Percentiles rank a stretch among this genome's conserved stretches.
phyloP scores from a whole-genome alignment of 2,329 filamentous ascomycete species.

The Capronia epimyces region DNA sequence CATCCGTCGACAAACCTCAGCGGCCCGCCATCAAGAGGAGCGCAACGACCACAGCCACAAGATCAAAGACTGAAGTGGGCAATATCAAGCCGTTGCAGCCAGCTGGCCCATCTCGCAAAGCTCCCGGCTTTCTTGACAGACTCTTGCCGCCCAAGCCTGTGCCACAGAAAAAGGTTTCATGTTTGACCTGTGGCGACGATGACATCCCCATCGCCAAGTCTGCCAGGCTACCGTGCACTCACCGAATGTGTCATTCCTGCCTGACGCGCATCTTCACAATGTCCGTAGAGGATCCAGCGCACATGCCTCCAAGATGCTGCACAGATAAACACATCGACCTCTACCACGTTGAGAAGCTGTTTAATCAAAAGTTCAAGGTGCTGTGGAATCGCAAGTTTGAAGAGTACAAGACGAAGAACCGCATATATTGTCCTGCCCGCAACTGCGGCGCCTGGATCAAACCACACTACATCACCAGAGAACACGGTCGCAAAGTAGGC shows the following conservation, averaged over 20 bases:
- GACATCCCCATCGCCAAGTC: slow-evolving; percentile 59
- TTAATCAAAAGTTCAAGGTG: slow-evolving; percentile 68
- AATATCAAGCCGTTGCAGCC: slow-evolving; percentile 2
- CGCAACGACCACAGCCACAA: slow-evolving; percentile 17
- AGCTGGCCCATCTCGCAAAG: slow-evolving; percentile 12
- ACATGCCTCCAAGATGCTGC: slow-evolving; percentile 84
- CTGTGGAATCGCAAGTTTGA: slow-evolving; percentile 75
- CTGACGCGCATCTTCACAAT: slow-evolving; percentile 68
- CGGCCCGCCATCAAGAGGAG: slow-evolving; percentile 18
- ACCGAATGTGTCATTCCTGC: slow-evolving; percentile 75
- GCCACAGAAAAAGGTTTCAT: slow-evolving; percentile 54
- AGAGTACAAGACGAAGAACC: slow-evolving; percentile 68
- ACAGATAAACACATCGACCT: slow-evolving; percentile 66
- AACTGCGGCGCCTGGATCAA: slow-evolving; percentile 76
- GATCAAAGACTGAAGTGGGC: slow-evolving; percentile 9
- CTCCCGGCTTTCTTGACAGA: slow-evolving; percentile 11
- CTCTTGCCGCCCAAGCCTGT: slow-evolving; percentile 19
- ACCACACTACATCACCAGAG: slow-evolving; percentile 60
- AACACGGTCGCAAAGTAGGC: slow-evolving; percentile 58
- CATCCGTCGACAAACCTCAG: slow-evolving; percentile 7
- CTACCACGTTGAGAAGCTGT: slow-evolving; percentile 68
- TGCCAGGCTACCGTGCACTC: slow-evolving; percentile 68
- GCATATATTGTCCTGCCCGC: slow-evolving; percentile 68
- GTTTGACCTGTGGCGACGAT: slow-evolving; percentile 64
- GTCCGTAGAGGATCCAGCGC: slow-evolving; percentile 68